Base-by-base conservation (phyloP, 345 rosid genomes). In the Bruguiera parviflora region DNA sequence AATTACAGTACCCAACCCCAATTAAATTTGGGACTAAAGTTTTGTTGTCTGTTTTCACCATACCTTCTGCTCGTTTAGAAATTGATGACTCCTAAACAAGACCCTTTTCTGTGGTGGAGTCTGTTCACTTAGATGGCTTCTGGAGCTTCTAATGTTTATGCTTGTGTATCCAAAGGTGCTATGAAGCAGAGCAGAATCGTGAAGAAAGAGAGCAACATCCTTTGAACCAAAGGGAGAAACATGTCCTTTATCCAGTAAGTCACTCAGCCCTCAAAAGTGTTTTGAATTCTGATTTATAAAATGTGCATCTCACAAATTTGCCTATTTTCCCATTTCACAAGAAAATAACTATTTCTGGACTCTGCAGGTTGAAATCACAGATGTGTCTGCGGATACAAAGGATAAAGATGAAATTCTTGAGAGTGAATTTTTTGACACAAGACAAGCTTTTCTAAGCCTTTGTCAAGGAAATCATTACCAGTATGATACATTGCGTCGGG, bases 381-480 rank as follows among this genome's bases (percentile, higher is more conserved):
- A 86, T 74, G 86, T 96, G 49, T 84, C 92, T 56, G 77, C 64
- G 25, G 99, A 96, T 68, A 92, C 96, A 28, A 92, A 82, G 80
- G 99, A 96, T 80, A 85, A 71, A 84, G 99, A 95, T 75, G 99
- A 92, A 78, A 92, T 95, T 75, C 97, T 95, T 46, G 98, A 95
- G 83, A 90, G 96, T 77, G 98, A 96, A 70, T 90, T 92, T 78
- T 96, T 96, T 66, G 98, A 96, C 63, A 92, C 98, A 19, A 92
- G 99, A 74, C 98, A 96, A 76, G 97, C 98, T 66, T 96, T 96
- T 80, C 80, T 96, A 77, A 96, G 98, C 86, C 92, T 96, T 52
- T 96, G 99, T 80, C 97, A 96, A 78, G 99, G 96, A 68, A 96
- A 96, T 77, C 99, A 96, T 83, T 96, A 96, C 81, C 99, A 96